Evolutionary conservation across 805 yeast species (phyloP), one percentile per base, ranked within the genome.

Genomic region (Huiozyma sinensis): DNA sequence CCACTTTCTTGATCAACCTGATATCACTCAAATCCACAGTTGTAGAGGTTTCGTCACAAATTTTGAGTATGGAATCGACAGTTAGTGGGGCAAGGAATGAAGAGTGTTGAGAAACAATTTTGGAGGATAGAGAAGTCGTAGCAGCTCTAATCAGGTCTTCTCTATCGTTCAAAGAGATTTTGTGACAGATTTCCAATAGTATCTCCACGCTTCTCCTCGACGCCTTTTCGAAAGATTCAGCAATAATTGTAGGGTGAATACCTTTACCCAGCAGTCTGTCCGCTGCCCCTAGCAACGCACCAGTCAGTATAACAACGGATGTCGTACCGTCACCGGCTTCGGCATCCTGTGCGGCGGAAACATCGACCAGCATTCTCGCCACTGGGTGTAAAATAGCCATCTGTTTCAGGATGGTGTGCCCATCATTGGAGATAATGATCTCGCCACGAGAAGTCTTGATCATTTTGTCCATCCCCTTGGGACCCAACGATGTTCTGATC

Each of bases 321-420:
- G 99, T 92, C 32, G 99, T 92, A 51, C 99, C 99, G 63, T 92
- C 99, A 44, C 99, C 99, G n/a, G 97, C 98, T 65, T 89, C 99
- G 34, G 89, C 83, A 57, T 92, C 99, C 67, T 92, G 99, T 1
- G 98, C 97, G 36, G 89, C 96, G 47, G 95, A 83, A 28, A 92
- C 85, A 61, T 92, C 97, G 38, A 92, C 98, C n/a, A 79, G 70
- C 97, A 92, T 92, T 59, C 88, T 83, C 1, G 98, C 98, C 1
- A 96, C 99, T 2, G 99, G 99, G 63, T 92, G 98, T 61, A 92
- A 74, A 41, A 92, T 95, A 1, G 98, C 97, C 97, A 92, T 92
- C 64, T 92, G 97, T 57, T 85, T 81, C 54, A 90, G 71, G 54
- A 92, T 92, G 3, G 99, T 92, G 65, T 94, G 97, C 32, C 99